These are phyloP conservation scores for Paramecium sexaurelia DNA, from an alignment of 73 alveolate species.

Conservation along the genomic window DNA sequence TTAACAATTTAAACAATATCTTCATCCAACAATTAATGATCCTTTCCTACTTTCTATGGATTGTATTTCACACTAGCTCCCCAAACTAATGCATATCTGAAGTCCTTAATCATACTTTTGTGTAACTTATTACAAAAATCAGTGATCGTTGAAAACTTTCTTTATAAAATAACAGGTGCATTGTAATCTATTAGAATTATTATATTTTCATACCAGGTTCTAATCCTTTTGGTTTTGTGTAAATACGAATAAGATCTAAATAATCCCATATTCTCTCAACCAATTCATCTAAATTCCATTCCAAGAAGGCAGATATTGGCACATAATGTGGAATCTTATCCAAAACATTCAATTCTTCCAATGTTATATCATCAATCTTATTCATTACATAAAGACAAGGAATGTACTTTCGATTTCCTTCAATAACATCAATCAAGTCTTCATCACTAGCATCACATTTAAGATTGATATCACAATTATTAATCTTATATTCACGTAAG, in stretches of 20 bases:
- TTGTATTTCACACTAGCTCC: constrained; percentile 94
- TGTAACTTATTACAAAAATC: constrained; percentile 96
- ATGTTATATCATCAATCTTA: constrained; percentile 95
- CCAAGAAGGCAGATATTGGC: constrained; percentile 95
- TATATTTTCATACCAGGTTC: constrained; percentile 40
- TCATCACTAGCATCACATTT: constrained; percentile 95
- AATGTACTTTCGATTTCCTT: constrained; percentile 98
- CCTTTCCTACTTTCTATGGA: constrained; percentile 98
- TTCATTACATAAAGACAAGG: constrained; percentile 97
- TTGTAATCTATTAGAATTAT: constrained; percentile 82
- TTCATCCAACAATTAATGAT: constrained; percentile 95
- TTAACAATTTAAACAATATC: constrained; percentile 88
- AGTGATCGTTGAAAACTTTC: constrained; percentile 82
- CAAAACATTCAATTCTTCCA: constrained; percentile 80
- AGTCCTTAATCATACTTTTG: constrained; percentile 90
- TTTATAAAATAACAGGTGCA: constrained; percentile 89
- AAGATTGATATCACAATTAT: constrained; percentile 91
- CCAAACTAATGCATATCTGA: constrained; percentile 98
- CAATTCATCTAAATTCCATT: constrained; percentile 98
- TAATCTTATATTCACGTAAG: constrained; percentile 90
- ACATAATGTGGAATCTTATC: constrained; percentile 97
- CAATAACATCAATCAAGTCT: constrained; percentile 98
- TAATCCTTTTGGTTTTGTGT: constrained; percentile 98
- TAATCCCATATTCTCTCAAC: constrained; percentile 98
- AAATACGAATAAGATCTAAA: constrained; percentile 94